These are phyloP conservation scores for Talaromyces ruber DNA, from an alignment of 495 filamentous ascomycete genomes.

Conservation along the genomic window DNA sequence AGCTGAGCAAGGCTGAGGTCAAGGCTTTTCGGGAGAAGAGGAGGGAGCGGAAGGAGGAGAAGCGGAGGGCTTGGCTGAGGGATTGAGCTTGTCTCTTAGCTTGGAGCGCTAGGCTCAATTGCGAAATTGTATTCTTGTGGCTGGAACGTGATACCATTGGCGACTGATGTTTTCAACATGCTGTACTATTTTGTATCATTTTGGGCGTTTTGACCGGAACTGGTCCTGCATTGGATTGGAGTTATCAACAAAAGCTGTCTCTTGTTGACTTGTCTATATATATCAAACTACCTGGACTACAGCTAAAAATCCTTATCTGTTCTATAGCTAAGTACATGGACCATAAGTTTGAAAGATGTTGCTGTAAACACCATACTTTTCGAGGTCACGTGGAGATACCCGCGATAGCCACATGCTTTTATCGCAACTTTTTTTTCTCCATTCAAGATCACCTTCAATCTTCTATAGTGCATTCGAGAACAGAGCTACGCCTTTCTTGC, in stretches of 20 bases:
- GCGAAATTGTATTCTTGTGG: background rate
- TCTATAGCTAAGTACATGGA: background rate
- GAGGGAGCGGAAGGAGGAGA: constrained; percentile 87
- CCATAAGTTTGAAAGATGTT: background rate
- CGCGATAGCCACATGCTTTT: constrained; percentile 6
- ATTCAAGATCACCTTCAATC: background rate
- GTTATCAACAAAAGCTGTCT: background rate
- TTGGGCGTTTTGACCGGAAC: constrained; percentile 4
- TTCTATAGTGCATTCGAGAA: background rate
- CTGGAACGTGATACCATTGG: background rate
- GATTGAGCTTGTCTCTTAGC: constrained; percentile 48
- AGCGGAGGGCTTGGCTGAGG: constrained; percentile 79
- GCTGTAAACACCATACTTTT: background rate
- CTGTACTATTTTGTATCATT: constrained; percentile 5
- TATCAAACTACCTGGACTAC: background rate
- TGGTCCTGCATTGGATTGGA: constrained; percentile 2
- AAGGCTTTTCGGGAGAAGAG: constrained; percentile 68
- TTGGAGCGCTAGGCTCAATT: background rate
- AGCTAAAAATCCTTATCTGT: background rate
- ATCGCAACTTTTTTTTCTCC: background rate
- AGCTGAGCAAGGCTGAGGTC: constrained; percentile 75
- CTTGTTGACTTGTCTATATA: background rate
- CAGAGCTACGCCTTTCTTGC: background rate
- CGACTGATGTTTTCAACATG: constrained; percentile 3
- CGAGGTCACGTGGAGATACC: constrained; percentile 7